These are phyloP conservation scores for Penicillium capsulatum DNA, from an alignment of 2,329 filamentous ascomycete species.

Conservation along the genomic window DNA sequence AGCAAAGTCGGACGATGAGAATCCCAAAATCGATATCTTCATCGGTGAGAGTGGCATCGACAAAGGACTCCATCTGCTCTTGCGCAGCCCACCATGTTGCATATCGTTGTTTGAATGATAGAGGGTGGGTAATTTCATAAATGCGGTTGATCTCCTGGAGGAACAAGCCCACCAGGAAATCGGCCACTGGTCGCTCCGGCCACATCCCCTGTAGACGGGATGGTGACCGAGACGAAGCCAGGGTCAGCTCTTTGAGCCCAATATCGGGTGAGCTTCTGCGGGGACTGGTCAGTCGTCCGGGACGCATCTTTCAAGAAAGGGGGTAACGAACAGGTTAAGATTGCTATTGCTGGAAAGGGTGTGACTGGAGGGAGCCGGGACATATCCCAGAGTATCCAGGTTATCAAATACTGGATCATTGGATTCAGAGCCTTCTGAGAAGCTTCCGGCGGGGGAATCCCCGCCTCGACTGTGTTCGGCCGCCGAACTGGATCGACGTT, in stretches of 20 bases:
- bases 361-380: background rate
- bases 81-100: constrained; percentile 11
- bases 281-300: background rate
- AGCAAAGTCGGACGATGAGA: constrained; percentile 14
- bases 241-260: constrained; percentile 1
- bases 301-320: too few relatives aligned
- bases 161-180: constrained; percentile 15
- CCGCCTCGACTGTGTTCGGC: constrained; percentile 4
- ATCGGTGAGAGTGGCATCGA: constrained; percentile 2
- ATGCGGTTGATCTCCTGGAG: constrained; percentile 13
- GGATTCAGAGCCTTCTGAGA: constrained; percentile 14
- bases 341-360: too few relatives aligned
- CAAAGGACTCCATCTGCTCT: constrained; percentile 2
- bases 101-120: constrained; percentile 12
- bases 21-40: constrained; percentile 16
- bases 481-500: constrained; percentile 5
- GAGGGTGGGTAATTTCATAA: constrained; percentile 10
- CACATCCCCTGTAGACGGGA: constrained; percentile 6
- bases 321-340: constrained; percentile 1
- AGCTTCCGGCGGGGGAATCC: constrained; percentile 8
- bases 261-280: constrained; percentile 6
- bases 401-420: constrained; percentile 3
- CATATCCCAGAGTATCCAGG: constrained; percentile 7
- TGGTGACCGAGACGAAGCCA: constrained; percentile 1
- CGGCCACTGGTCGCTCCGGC: constrained; percentile 12